These are phyloP conservation scores for Mercurialis annua DNA, from an alignment of 345 rosid genomes.

Conservation along the genomic window DNA sequence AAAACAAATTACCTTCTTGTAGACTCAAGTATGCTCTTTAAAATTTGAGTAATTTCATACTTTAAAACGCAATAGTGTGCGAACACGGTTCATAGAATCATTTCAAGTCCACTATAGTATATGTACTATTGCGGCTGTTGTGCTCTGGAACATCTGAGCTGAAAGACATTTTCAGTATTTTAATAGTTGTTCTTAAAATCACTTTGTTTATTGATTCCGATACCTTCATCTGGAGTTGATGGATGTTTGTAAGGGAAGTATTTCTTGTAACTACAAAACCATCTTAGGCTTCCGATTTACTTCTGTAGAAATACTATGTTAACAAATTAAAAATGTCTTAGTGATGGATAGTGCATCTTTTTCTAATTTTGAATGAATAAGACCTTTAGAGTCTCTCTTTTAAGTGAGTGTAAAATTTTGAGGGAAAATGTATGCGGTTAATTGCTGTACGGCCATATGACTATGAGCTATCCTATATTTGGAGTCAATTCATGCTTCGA, in stretches of 20 bases:
- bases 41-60: neutral
- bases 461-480: neutral
- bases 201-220: too few species aligned
- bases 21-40: constrained; percentile 69
- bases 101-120: too few species aligned
- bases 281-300: neutral
- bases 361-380: too few species aligned
- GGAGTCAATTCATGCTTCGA: neutral
- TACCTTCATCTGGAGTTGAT: too few species aligned
- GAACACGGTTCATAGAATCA: neutral
- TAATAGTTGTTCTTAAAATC: neutral
- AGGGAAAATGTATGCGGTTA: neutral
- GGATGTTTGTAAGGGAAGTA: neutral
- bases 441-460: too few species aligned
- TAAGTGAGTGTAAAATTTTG: neutral
- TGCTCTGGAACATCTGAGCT: neutral
- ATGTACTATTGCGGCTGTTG: too few species aligned
- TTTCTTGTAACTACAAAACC: neutral
- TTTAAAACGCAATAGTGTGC: neutral
- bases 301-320: neutral
- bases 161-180: too few species aligned
- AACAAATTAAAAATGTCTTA: neutral
- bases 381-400: too few species aligned
- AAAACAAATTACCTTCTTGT: constrained; percentile 95
- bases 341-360: neutral